A percentile compares a stretch with the other conserved stretches of the same genome.
phyloP scores from a whole-genome alignment of 768 basidiomycete species.

The Sporobolomyces roseus region DNA sequence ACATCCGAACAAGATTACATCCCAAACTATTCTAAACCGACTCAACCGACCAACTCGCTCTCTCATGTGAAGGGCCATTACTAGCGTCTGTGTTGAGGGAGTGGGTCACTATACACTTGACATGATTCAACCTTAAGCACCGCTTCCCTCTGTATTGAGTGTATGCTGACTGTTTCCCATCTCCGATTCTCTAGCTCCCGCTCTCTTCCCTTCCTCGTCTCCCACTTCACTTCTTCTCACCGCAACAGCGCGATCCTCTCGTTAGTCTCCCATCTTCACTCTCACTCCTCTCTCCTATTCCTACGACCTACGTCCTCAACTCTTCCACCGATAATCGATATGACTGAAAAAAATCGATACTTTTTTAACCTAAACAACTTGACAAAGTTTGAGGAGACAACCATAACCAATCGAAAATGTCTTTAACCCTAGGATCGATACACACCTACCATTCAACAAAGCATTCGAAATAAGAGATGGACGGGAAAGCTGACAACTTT shows the following conservation, averaged over 20 bases:
- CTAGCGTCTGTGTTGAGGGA: background rate
- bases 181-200: too few species aligned
- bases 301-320: too few species aligned
- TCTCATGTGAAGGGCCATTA: background rate
- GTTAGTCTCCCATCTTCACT: slow-evolving; percentile 1
- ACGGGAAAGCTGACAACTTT: background rate
- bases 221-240: background rate
- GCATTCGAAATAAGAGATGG: too few species aligned
- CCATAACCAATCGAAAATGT: background rate
- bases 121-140: too few species aligned
- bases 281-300: too few species aligned
- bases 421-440: slow-evolving; percentile 24
- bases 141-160: background rate
- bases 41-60: background rate
- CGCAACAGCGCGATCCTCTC: background rate
- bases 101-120: slow-evolving; percentile 14
- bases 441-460: background rate
- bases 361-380: slow-evolving; percentile 13
- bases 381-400: slow-evolving; percentile 20
- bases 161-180: background rate
- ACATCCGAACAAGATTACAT: too few species aligned
- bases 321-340: background rate
- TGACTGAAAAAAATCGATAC: slow-evolving; percentile 6
- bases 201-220: background rate
- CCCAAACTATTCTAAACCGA: too few species aligned